phyloP scores from a whole-genome alignment of 352 stramenopile species.

The Pythium insidiosum region DNA sequence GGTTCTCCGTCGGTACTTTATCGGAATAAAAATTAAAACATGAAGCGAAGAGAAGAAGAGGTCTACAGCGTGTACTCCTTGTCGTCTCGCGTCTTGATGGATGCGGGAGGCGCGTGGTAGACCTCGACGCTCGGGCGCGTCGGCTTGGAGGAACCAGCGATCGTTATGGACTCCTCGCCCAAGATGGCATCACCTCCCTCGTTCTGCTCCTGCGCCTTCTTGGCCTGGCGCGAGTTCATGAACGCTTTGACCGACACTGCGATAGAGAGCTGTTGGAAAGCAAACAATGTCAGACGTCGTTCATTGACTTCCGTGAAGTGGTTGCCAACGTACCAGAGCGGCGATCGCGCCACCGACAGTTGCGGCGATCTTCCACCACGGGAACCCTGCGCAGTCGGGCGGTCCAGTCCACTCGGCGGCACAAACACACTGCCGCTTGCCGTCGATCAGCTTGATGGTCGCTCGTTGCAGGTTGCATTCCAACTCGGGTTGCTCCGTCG shows the following conservation, averaged over 20 bases:
- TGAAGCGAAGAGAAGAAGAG: too few species aligned
- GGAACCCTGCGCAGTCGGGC: conserved; percentile 24
- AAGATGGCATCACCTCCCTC: conserved; percentile 1
- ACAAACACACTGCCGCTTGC: conserved; percentile 27
- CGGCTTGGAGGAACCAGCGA: conserved; percentile 1
- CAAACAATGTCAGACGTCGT: background rate
- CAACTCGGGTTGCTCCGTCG: conserved; percentile 8
- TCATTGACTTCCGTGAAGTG: background rate
- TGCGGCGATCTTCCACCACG: conserved; percentile 36
- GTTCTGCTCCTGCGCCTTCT: conserved; percentile 1
- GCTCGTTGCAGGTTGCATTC: conserved; percentile 29
- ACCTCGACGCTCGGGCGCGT: conserved; percentile 2
- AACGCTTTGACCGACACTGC: conserved; percentile 22
- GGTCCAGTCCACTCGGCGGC: conserved; percentile 32
- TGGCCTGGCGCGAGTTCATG: conserved; percentile 16
- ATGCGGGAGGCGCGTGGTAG: background rate
- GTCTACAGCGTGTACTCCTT: conserved; percentile 14
- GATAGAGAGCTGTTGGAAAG: conserved; percentile 22
- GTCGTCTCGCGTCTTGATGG: conserved; percentile 3
- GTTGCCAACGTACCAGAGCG: conserved; percentile 17
- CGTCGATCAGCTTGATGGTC: conserved; percentile 12
- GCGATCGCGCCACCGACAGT: conserved; percentile 32
- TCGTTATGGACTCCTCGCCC: conserved; percentile 10
- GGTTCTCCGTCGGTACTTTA: background rate
- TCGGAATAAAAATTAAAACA: too few species aligned